Evolutionary conservation across 441 rosid genomes (phyloP).

Genomic region (Mallotus repandus): DNA sequence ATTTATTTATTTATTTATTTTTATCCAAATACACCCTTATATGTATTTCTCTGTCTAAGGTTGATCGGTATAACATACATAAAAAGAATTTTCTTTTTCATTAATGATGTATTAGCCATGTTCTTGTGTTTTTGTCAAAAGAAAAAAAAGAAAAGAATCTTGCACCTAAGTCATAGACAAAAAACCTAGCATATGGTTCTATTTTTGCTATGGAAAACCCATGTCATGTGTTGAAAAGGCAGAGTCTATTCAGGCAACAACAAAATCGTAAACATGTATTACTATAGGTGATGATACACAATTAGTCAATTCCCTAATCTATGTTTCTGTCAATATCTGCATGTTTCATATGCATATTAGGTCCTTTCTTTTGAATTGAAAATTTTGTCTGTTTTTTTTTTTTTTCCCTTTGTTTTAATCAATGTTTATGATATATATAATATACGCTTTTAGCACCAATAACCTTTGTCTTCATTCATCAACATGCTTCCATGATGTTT

Average conservation of each 20-base stretch:
- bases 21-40: too few species aligned
- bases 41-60: too few species aligned
- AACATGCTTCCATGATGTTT: constrained; percentile 4
- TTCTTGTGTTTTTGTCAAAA: neutral
- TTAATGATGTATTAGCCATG: too few species aligned
- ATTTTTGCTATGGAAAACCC: neutral
- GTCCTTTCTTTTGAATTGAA: neutral
- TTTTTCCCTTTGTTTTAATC: neutral
- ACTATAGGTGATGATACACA: neutral
- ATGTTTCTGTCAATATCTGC: neutral
- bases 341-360: neutral
- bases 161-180: neutral
- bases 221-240: too few species aligned
- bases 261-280: neutral
- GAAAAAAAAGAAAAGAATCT: neutral
- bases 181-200: neutral
- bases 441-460: neutral
- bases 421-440: neutral
- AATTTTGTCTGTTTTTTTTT: neutral
- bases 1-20: too few species aligned
- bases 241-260: neutral
- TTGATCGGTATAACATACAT: too few species aligned
- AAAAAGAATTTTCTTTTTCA: too few species aligned
- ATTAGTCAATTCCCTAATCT: neutral
- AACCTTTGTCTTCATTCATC: neutral